Conservation (phyloP, 2,329 filamentous ascomycete genomes). For the Ceratocystis destructans region DNA sequence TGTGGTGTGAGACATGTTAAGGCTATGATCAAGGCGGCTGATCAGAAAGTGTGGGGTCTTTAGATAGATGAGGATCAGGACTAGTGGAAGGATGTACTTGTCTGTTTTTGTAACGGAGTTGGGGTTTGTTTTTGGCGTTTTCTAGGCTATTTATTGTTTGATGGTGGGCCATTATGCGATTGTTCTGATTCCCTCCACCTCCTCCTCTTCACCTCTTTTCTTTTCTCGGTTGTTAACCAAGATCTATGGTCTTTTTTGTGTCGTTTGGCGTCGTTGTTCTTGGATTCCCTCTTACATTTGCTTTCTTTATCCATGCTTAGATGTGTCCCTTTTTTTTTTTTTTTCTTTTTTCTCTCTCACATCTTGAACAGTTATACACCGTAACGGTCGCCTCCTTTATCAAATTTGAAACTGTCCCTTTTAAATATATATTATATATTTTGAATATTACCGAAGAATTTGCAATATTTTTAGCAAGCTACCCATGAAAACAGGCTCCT, state of each 20-base stretch:
- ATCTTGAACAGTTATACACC: background rate
- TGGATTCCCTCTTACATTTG: too few relatives aligned
- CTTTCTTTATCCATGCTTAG: background rate
- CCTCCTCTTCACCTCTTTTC: background rate
- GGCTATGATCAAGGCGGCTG: constrained; percentile 19
- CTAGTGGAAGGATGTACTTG: background rate
- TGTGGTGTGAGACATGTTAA: constrained; percentile 14
- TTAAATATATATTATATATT: too few relatives aligned
- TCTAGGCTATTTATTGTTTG: background rate
- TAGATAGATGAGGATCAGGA: background rate
- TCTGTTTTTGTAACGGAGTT: background rate
- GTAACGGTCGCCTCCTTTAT: too few relatives aligned
- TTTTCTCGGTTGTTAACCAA: background rate
- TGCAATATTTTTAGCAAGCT: background rate
- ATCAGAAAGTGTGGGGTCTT: constrained; percentile 17
- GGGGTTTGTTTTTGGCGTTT: constrained; percentile 3
- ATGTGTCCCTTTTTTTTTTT: background rate
- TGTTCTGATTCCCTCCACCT: constrained; percentile 2
- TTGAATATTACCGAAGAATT: background rate
- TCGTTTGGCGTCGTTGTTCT: too few relatives aligned
- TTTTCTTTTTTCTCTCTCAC: background rate
- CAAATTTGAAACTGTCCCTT: too few relatives aligned
- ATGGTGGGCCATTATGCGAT: background rate
- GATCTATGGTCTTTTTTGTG: too few relatives aligned
- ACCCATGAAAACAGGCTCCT: background rate